Conservation (phyloP, 768 basidiomycete genomes). For the Kwoniella newhampshirensis region DNA sequence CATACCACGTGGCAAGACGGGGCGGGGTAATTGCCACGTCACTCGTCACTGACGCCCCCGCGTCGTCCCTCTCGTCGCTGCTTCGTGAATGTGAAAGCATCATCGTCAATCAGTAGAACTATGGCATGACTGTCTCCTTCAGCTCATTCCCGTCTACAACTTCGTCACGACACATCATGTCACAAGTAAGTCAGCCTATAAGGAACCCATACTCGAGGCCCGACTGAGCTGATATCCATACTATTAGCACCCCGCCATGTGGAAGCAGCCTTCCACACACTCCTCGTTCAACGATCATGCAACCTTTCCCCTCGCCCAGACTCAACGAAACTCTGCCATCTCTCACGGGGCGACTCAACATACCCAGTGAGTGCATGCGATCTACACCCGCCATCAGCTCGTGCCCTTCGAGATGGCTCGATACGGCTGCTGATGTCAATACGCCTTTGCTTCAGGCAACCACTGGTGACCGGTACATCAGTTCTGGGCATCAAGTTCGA, state of each 20-base stretch:
- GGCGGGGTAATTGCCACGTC: too few relatives aligned
- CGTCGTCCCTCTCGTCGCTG: not conserved
- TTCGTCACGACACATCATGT: not conserved
- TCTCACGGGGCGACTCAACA: conserved; percentile 56
- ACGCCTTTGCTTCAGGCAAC: conserved; percentile 62
- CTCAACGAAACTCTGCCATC: conserved; percentile 54
- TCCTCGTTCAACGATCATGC: conserved; percentile 72
- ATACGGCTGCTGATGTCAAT: not conserved
- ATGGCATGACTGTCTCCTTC: too few relatives aligned
- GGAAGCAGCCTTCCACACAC: conserved; percentile 45
- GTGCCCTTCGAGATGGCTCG: not conserved
- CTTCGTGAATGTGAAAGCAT: not conserved
- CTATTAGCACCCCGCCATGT: conserved; percentile 17
- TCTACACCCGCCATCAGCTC: not conserved
- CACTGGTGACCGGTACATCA: conserved; percentile 94
- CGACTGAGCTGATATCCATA: not conserved
- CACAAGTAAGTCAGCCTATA: conserved; percentile 17
- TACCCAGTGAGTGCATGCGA: conserved; percentile 65
- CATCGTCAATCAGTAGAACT: not conserved
- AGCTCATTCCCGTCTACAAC: too few relatives aligned
- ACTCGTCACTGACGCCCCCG: not conserved
- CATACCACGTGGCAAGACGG: too few relatives aligned
- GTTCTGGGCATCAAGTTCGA: conserved; percentile 93
- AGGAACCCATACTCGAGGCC: not conserved
- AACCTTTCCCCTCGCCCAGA: conserved; percentile 67